Base-by-base conservation (phyloP, 352 stramenopile species). In the Phytophthora brassicae region DNA sequence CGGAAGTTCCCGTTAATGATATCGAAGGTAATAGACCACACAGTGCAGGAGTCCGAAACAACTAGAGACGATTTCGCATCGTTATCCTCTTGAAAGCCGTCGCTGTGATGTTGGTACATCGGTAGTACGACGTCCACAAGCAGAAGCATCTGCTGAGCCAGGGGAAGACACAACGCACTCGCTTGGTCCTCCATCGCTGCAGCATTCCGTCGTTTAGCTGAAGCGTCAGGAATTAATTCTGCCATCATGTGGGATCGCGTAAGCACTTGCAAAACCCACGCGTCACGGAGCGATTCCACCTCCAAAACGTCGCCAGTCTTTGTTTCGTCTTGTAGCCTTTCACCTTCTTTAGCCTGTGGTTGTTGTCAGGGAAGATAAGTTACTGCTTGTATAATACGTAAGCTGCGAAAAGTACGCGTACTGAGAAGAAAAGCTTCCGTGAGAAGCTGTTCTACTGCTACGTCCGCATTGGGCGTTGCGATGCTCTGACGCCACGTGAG, bases 221-320 rank as follows among this genome's bases (percentile, higher is more conserved):
- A 22, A 19, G 14, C 20, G 17, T 46, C 23, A 42, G 31, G 5
- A 31, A 23, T 16, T 3, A 9, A 46, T 3, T 28, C 33, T 16
- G 36, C 56, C 11, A 73, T 22, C 7, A 89, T 56, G 6, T 70
- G 74, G 63, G 76, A 75, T 0, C 81, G 68, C 29, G 68, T 41
- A 47, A 92, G 50, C 43, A 92, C 56, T 31, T 78, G 66, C 8
- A 62, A 73, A 26, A 80, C 59, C 77, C 84, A 90, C 36, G 65
- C 81, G 41, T 90, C 84, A 28, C 56, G 58, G 57, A 92, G 57
- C 14, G 77, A 81, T 60, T 90, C 77, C 1, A 92, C 79, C 9
- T 75, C 33, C 6, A 74, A 48, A 46, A 90, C 90, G 36, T 84
- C 73, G 48, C 68, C 50, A 24, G 75, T 56, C 48, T 72, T 48